These are phyloP conservation scores for Wolfiporia cocos DNA, from an alignment of 1,284 basidiomycete species.

Conservation along the genomic window DNA sequence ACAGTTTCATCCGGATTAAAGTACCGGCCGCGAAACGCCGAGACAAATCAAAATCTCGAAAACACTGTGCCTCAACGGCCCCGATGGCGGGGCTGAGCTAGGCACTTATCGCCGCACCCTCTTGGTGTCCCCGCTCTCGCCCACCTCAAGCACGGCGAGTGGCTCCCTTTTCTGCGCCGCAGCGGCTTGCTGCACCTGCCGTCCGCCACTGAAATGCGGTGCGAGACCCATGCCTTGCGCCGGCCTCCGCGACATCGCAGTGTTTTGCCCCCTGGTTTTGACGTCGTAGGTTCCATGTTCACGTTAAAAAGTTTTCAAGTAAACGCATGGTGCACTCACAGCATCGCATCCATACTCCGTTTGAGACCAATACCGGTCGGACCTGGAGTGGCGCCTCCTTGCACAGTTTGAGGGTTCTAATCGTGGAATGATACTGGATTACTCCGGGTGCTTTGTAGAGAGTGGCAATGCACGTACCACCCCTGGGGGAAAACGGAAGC, in stretches of 20 bases:
- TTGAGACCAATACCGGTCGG: conserved; percentile 24
- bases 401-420: conserved; percentile 5
- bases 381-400: not conserved
- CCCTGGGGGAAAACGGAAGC: conserved; percentile 46
- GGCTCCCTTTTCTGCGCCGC: conserved; percentile 25
- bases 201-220: conserved; percentile 12
- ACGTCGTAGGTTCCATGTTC: no score
- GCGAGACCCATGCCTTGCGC: conserved; percentile 42
- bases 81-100: no score
- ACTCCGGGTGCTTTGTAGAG: not conserved
- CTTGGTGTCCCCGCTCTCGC: conserved; percentile 43
- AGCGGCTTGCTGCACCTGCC: conserved; percentile 4
- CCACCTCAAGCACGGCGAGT: conserved; percentile 33
- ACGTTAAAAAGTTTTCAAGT: not conserved
- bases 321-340: conserved; percentile 25
- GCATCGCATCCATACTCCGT: conserved; percentile 33
- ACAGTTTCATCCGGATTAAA: no score
- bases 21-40: no score
- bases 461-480: conserved; percentile 25
- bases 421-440: not conserved
- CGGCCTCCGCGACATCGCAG: conserved; percentile 13
- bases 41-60: no score
- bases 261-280: conserved; percentile 10
- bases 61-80: no score
- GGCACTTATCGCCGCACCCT: conserved; percentile 36